These are phyloP conservation scores for Punctularia strigosozonata DNA, from an alignment of 768 basidiomycete species.

Conservation along the genomic window DNA sequence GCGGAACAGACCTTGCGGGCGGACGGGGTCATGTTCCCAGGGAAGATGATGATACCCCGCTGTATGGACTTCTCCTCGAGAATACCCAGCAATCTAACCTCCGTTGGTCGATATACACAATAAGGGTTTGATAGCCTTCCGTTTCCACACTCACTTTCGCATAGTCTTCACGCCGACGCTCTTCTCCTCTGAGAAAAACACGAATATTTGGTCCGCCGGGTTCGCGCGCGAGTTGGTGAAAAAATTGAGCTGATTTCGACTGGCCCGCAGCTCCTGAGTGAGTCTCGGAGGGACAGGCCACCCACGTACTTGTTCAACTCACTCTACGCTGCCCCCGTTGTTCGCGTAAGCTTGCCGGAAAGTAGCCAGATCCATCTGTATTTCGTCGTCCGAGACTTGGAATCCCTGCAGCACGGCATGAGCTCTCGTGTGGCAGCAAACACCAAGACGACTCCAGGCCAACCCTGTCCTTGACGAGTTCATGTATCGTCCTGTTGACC, in stretches of 20 bases:
- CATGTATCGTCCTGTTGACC: slow-evolving; percentile 92
- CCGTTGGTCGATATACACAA: slow-evolving; percentile 1
- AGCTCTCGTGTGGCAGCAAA: slow-evolving; percentile 8
- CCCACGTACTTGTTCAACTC: slow-evolving; percentile 26
- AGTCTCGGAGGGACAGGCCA: too few species aligned
- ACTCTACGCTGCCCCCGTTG: slow-evolving; percentile 76
- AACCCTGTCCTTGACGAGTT: slow-evolving; percentile 92
- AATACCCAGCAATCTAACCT: slow-evolving; percentile 66
- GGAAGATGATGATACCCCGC: slow-evolving; percentile 90
- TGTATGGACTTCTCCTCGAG: slow-evolving; percentile 87
- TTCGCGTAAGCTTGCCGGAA: slow-evolving; percentile 70
- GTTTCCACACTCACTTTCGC: slow-evolving; percentile 79
- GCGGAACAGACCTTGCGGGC: slow-evolving; percentile 68
- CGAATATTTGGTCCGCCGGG: slow-evolving; percentile 71
- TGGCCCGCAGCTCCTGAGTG: too few species aligned
- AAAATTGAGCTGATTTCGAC: slow-evolving; percentile 85
- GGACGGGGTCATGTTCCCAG: slow-evolving; percentile 92
- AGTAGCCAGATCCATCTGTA: slow-evolving; percentile 70
- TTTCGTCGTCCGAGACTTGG: slow-evolving; percentile 89
- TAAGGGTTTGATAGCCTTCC: too few species aligned
- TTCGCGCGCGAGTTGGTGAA: slow-evolving; percentile 66
- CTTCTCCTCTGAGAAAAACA: slow-evolving; percentile 93
- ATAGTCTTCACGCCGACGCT: slow-evolving; percentile 97
- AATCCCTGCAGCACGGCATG: slow-evolving; percentile 57
- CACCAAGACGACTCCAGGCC: slow-evolving; percentile 15